Evolutionary conservation across 495 filamentous ascomycete genomes (phyloP), one percentile per base, ranked within the genome.

Genomic region (Aspergillus taichungensis): DNA sequence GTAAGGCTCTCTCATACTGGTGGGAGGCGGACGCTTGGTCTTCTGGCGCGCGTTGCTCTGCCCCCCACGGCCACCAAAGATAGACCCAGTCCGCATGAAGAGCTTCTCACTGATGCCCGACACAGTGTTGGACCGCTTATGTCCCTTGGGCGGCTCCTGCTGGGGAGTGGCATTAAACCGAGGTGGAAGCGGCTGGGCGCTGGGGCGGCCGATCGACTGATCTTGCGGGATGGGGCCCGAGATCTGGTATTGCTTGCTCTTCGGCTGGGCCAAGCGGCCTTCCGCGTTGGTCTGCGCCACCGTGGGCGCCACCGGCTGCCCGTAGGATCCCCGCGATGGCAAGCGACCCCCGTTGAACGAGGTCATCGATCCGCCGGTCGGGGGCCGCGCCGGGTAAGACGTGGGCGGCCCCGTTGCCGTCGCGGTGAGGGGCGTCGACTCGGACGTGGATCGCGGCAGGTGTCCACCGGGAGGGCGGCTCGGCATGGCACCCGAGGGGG

Each of bases 71-170:
- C 66, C 75, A 12, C 84, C 81, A 59, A 94, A 88, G 32, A 94
- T 71, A 6, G 85, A 91, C 11, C 80, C 81, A 45, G 82, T 84
- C 32, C 89, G 80, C 45, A 85, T 79, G 62, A 95, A 85, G 10
- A 94, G 65, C 60, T 83, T 87, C 53, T 84, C 84, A 27, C 80
- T 70, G 45, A 90, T 78, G 46, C 87, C 83, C 31, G 87, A 83
- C 53, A 95, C 80, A 4, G 90, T 96, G 62, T 82, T 95, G 2
- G 90, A 94, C 50, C 90, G 75, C 65, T 88, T 90, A 69, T 96
- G 90, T n/a, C 83, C 80, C 63, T 84, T 87, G 6, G 62, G 58
- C 5, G 63, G 61, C 29, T 74, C 73, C 50, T 70, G 62, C 13
- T 71, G 67, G 27, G 68, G 59, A 27, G 68, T 67, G 6, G 63